Evolutionary conservation across 2,329 filamentous ascomycete species (phyloP).

Genomic region (Cytospora mali): DNA sequence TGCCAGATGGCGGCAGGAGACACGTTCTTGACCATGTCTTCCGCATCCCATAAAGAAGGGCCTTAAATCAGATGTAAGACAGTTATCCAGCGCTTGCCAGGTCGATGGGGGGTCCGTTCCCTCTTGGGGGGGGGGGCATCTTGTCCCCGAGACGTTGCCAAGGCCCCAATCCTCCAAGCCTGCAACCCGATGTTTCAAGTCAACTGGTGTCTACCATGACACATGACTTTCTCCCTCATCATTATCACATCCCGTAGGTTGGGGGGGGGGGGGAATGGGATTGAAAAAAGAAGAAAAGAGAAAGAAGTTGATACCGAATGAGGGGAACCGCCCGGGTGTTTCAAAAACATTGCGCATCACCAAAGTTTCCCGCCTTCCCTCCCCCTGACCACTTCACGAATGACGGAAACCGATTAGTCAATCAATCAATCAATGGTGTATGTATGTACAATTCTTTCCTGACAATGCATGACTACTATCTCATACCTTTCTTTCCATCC

Average conservation of each 20-base stretch:
- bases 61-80: background rate
- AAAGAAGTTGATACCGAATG: background rate
- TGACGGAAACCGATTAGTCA: too few species aligned
- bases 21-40: background rate
- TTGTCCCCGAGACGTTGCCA: background rate
- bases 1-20: background rate
- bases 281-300: background rate
- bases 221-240: background rate
- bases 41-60: background rate
- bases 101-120: too few species aligned
- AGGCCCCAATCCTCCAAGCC: background rate
- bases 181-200: background rate
- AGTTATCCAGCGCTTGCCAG: background rate
- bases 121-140: too few species aligned
- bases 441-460: conserved; percentile 2
- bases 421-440: background rate
- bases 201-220: too few species aligned
- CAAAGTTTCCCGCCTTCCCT: background rate
- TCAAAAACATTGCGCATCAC: background rate
- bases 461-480: background rate
- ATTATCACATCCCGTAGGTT: background rate
- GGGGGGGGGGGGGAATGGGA: too few species aligned
- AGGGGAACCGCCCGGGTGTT: background rate
- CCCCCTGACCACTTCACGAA: background rate
- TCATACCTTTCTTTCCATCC: background rate